A percentile compares a stretch with the other conserved stretches of the same genome.
phyloP scores from a whole-genome alignment of 1,284 basidiomycete genomes.

The Vanrija sp. region DNA sequence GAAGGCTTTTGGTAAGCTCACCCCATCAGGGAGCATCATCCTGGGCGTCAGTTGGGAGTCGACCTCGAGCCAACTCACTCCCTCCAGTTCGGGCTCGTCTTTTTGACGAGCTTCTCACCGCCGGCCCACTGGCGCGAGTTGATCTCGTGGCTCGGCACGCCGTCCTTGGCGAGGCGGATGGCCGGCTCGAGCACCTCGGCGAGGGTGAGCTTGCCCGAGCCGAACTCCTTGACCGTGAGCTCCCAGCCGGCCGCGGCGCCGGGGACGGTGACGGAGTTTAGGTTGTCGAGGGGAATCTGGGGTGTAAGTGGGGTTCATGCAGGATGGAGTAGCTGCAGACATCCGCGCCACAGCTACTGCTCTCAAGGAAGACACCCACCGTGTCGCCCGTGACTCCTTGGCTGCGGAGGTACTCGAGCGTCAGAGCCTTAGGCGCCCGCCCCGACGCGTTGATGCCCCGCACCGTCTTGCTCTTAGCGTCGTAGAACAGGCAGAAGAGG shows the following conservation, averaged over 20 bases:
- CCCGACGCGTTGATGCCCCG: slow-evolving; percentile 58
- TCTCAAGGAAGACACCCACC: slow-evolving; percentile 23
- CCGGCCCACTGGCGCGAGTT: slow-evolving; percentile 65
- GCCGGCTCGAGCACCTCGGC: slow-evolving; percentile 75
- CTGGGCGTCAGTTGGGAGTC: slow-evolving; percentile 1
- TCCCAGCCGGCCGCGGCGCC: slow-evolving; percentile 87
- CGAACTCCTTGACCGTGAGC: slow-evolving; percentile 74
- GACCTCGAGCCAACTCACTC: too few species aligned
- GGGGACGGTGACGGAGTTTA: slow-evolving; percentile 88
- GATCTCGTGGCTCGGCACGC: slow-evolving; percentile 58
- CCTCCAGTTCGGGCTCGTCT: slow-evolving; percentile 71
- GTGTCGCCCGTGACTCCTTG: slow-evolving; percentile 59
- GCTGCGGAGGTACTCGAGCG: slow-evolving; percentile 63
- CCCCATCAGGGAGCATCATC: slow-evolving; percentile 26
- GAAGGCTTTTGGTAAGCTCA: slow-evolving; percentile 9
- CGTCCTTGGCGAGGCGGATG: slow-evolving; percentile 74
- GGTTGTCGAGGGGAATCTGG: slow-evolving; percentile 61
- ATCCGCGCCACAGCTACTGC: slow-evolving; percentile 20
- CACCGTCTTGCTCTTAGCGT: slow-evolving; percentile 69
- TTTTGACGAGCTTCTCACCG: slow-evolving; percentile 70
- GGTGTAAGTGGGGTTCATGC: not conserved
- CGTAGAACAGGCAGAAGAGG: slow-evolving; percentile 84
- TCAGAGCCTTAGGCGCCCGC: slow-evolving; percentile 71
- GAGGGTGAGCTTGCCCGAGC: slow-evolving; percentile 68
- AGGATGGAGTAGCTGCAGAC: too few species aligned